phyloP scores from a whole-genome alignment of 805 yeast species.

The Metschnikowia henanensis region DNA sequence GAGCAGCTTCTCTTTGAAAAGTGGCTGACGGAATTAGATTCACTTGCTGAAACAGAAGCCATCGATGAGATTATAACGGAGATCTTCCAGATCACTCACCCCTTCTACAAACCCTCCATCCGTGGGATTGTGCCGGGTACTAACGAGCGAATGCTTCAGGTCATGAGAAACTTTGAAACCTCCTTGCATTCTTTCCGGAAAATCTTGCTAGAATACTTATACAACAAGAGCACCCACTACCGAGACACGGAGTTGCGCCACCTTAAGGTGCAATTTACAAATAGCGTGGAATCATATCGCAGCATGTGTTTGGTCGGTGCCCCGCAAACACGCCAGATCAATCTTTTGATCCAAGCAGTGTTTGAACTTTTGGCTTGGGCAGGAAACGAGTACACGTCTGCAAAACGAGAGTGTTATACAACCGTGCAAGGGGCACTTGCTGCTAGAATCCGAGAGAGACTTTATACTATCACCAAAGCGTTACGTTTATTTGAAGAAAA shows the following conservation, averaged over 20 bases:
- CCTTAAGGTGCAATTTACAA: neutral
- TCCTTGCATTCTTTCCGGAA: neutral
- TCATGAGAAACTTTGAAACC: neutral
- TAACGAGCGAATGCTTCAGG: neutral
- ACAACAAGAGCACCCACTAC: constrained; percentile 1
- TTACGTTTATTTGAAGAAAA: neutral
- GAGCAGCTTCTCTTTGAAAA: constrained; percentile 7
- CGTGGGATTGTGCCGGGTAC: neutral
- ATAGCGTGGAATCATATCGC: neutral
- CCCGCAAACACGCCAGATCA: neutral
- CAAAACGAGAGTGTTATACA: neutral
- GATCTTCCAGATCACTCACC: neutral
- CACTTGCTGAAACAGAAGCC: neutral
- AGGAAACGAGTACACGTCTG: neutral
- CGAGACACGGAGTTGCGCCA: neutral
- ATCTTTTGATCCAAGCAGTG: neutral
- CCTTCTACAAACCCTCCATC: neutral
- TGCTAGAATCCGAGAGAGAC: constrained; percentile 1
- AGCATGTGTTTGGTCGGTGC: neutral
- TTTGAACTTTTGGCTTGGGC: constrained; percentile 3
- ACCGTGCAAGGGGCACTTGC: constrained; percentile 7
- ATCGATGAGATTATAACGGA: neutral
- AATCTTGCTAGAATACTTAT: neutral
- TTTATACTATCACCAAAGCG: neutral
- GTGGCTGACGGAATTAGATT: neutral